Evolutionary conservation across 345 rosid species (phyloP).

Genomic region (Capsella bursapastoris): DNA sequence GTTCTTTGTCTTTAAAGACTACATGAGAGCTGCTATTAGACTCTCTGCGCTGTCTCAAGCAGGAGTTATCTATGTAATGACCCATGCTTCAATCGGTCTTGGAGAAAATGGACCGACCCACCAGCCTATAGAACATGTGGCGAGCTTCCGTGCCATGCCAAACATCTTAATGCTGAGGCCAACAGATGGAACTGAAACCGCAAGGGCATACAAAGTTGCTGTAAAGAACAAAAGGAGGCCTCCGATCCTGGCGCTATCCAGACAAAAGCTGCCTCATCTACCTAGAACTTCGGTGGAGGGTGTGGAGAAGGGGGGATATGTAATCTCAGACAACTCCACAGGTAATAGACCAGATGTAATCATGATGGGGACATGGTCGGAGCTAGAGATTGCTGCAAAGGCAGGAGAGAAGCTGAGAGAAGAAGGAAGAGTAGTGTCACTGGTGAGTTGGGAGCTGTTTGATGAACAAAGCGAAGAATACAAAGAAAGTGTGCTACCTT

Average conservation of each 20-base stretch:
- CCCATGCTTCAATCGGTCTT: constrained; percentile 95
- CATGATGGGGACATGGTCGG: constrained; percentile 90
- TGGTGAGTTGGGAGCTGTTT: constrained; percentile 88
- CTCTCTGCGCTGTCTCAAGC: constrained; percentile 79
- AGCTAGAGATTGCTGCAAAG: constrained; percentile 79
- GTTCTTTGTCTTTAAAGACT: constrained; percentile 95
- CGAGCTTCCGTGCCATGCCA: constrained; percentile 99
- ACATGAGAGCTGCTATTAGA: constrained; percentile 94
- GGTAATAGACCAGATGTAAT: constrained; percentile 83
- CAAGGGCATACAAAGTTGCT: constrained; percentile 86
- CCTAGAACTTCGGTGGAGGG: constrained; percentile 83
- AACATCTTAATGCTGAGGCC: constrained; percentile 92
- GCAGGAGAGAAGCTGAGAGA: constrained; percentile 81
- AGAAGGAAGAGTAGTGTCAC: constrained; percentile 86
- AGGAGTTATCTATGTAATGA: constrained; percentile 90
- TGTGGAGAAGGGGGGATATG: constrained; percentile 87
- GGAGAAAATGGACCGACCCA: constrained; percentile 99
- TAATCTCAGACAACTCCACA: constrained; percentile 78
- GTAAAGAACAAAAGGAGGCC: constrained; percentile 76
- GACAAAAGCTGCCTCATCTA: constrained; percentile 84
- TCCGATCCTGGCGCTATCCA: constrained; percentile 78
- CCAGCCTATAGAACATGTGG: constrained; percentile 91
- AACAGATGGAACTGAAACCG: constrained; percentile 92
- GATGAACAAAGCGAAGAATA: constrained; percentile 68
- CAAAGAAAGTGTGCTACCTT: constrained; percentile 78